phyloP scores from a whole-genome alignment of 2,329 filamentous ascomycete genomes.

The Clarireedia hainanense region DNA sequence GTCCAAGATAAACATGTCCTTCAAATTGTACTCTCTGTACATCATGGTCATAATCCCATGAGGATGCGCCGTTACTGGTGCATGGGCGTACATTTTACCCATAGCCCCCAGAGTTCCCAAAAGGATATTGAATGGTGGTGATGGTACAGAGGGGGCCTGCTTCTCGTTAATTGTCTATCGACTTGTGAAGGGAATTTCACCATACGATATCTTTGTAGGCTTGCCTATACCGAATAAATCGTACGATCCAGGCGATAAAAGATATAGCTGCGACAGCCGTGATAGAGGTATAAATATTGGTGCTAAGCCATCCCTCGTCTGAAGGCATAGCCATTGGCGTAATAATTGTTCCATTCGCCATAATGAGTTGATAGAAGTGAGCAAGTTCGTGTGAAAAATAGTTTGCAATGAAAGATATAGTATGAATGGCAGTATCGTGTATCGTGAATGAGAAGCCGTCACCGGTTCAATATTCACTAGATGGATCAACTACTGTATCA shows the following conservation, averaged over 20 bases:
- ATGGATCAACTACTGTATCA: too few relatives aligned
- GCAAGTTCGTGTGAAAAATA: too few relatives aligned
- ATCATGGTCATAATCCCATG: slow-evolving; percentile 10
- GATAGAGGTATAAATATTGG: background rate
- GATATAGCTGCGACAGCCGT: background rate
- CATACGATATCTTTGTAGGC: background rate
- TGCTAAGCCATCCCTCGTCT: background rate
- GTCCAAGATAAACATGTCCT: slow-evolving; percentile 3
- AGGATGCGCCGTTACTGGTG: slow-evolving; percentile 2
- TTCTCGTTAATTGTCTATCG: background rate
- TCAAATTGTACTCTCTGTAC: slow-evolving; percentile 1
- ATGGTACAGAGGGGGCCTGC: background rate
- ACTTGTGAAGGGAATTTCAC: background rate
- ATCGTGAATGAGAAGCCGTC: too few relatives aligned
- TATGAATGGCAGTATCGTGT: too few relatives aligned
- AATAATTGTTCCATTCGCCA: background rate
- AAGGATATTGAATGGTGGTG: slow-evolving; percentile 3
- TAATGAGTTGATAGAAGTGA: background rate
- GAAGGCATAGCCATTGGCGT: background rate
- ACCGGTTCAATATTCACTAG: too few relatives aligned
- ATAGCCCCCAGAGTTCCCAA: slow-evolving; percentile 1
- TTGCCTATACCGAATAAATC: background rate
- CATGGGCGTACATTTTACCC: slow-evolving; percentile 1
- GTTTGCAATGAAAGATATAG: too few relatives aligned
- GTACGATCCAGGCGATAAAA: background rate